Evolutionary conservation across 106 monocot species (phyloP), one percentile per base, ranked within the genome.

Genomic region (Phalaenopsis aphrodite): DNA sequence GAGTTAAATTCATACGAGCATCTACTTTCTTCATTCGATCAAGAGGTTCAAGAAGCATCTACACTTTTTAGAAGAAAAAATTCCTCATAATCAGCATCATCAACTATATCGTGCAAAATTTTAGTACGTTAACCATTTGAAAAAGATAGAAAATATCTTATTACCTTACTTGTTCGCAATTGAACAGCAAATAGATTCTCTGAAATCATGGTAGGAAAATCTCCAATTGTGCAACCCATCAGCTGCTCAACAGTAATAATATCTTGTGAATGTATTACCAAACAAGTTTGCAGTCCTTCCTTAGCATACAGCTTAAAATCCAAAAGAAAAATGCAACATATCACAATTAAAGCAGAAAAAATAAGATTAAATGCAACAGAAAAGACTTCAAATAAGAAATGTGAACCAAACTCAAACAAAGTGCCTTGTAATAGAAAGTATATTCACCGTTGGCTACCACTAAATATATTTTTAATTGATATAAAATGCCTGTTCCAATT

Each of bases 11-110:
- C 69, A 93, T 36, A 56, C 88, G 88, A 10, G 88, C 83, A 85
- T 96, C 96, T n/a, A 87, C 96, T 87, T 90, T 93, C 90, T 96
- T 96, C 83, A 96, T 49, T 11, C 90, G 83, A 47, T 80, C 83
- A 66, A 93, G 85, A 82, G 96, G 96, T 77, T 96, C 96, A 77
- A 96, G 88, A 73, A 96, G 77, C 88, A 96, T 87, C 96, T 96
- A 82, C 77, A 78, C 21, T 81, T 84, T 66, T 41, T 42, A 15
- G 41, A 17, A 85, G 80, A n/a, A 78, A 52, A 52, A 23, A 58
- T 10, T 78, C 42, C 47, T 48, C 80, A 23, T 41, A 37, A 18
- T 19, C 18, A 47, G n/a, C 42, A 48, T 7, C 23, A 57, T 76
- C 3, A 14, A 69, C 69, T 12, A 65, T 39, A 37, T 23, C n/a